Conservation (phyloP, 2,329 filamentous ascomycete genomes). For the Fusarium udum region DNA sequence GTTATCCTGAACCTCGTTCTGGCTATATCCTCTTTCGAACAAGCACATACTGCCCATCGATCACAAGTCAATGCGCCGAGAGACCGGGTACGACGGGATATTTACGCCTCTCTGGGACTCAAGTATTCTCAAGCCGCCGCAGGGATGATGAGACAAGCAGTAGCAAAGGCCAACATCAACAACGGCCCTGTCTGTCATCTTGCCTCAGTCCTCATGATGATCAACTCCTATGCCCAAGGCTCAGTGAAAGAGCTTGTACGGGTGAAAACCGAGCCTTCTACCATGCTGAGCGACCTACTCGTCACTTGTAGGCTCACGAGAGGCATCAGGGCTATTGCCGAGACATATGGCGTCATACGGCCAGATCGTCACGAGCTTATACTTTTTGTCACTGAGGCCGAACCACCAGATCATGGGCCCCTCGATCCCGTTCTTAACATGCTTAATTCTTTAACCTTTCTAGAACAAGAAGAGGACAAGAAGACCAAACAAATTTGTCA, state of each 20-base stretch:
- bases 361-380: not conserved
- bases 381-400: not conserved
- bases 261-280: not conserved
- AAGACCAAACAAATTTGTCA: not conserved
- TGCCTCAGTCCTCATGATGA: constrained; percentile 5
- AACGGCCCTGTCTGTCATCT: not conserved
- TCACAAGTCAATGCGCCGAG: not conserved
- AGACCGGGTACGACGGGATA: not conserved
- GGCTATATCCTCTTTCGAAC: not conserved
- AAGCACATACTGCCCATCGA: not conserved
- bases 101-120: not conserved
- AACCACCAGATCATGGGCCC: not conserved
- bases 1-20: not conserved
- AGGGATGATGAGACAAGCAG: not conserved
- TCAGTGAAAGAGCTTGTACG: not conserved
- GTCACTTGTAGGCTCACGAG: not conserved
- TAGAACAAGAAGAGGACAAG: not conserved
- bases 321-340: not conserved
- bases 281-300: not conserved
- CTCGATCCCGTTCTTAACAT: not conserved
- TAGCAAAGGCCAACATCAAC: not conserved
- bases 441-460: not conserved
- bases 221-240: constrained; percentile 1
- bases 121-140: not conserved
- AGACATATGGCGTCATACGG: not conserved